phyloP scores from a whole-genome alignment of 495 filamentous ascomycete genomes.

The Aspergillus cristatus region DNA sequence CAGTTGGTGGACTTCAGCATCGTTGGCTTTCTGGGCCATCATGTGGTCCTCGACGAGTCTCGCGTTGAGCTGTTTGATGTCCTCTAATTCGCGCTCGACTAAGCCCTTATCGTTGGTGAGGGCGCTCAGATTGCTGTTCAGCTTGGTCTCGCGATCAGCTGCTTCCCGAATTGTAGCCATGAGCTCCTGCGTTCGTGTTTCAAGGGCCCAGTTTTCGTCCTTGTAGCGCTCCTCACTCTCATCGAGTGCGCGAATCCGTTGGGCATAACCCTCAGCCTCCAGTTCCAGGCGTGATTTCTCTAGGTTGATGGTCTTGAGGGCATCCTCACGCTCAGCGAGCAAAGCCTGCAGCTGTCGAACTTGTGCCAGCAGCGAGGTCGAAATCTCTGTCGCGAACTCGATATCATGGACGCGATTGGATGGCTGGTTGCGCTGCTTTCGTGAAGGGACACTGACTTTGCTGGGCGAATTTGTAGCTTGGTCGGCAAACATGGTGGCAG shows the following conservation, averaged over 20 bases:
- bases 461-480: conserved; percentile 82
- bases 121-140: conserved; percentile 59
- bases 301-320: conserved; percentile 59
- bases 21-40: conserved; percentile 67
- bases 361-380: conserved; percentile 78
- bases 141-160: conserved; percentile 66
- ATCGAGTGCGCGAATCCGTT: conserved; percentile 71
- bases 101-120: conserved; percentile 65
- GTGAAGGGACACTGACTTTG: conserved; percentile 74
- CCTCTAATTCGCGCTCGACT: conserved; percentile 77
- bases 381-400: conserved; percentile 92
- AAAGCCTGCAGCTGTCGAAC: conserved; percentile 79
- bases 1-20: conserved; percentile 72
- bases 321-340: conserved; percentile 77
- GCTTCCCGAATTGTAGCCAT: conserved; percentile 59
- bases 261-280: conserved; percentile 68
- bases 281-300: conserved; percentile 72
- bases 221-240: conserved; percentile 93
- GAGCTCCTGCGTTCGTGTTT: conserved; percentile 79
- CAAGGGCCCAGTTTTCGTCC: conserved; percentile 95
- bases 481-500: conserved; percentile 71
- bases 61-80: conserved; percentile 65
- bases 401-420: conserved; percentile 82
- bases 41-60: conserved; percentile 76
- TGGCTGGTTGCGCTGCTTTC: conserved; percentile 85